phyloP scores from a whole-genome alignment of 345 rosid genomes.

The Capsella bursapastoris region DNA sequence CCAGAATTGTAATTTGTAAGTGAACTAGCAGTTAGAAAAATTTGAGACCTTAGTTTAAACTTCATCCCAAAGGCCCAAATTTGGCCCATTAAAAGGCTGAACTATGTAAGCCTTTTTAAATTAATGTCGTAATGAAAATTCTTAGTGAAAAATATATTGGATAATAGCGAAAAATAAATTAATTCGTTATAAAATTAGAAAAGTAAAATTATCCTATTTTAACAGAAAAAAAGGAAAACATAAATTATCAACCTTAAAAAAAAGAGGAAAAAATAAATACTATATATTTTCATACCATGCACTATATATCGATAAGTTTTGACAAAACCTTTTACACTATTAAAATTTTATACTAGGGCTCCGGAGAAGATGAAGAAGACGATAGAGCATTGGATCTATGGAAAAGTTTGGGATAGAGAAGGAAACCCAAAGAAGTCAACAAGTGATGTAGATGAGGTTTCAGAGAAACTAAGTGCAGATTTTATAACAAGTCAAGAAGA shows the following conservation, averaged over 20 bases:
- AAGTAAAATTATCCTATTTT: background rate
- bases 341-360: background rate
- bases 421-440: conserved; percentile 27
- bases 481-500: background rate
- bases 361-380: background rate
- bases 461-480: background rate
- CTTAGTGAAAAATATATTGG: too few relatives aligned
- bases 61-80: background rate
- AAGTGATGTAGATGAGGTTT: conserved; percentile 15
- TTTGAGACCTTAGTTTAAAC: background rate
- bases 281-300: background rate
- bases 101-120: background rate
- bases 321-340: background rate
- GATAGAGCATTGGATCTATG: conserved; percentile 23
- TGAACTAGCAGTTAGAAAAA: too few relatives aligned
- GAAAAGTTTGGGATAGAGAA: conserved; percentile 30
- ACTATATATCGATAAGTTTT: background rate
- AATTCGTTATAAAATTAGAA: background rate
- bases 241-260: background rate
- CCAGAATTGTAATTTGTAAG: background rate
- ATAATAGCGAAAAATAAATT: too few relatives aligned
- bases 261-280: background rate
- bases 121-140: background rate
- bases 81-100: background rate
- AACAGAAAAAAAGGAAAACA: background rate